Base-by-base conservation (phyloP, 2,329 filamentous ascomycete species). In the Clarireedia monteithiana region DNA sequence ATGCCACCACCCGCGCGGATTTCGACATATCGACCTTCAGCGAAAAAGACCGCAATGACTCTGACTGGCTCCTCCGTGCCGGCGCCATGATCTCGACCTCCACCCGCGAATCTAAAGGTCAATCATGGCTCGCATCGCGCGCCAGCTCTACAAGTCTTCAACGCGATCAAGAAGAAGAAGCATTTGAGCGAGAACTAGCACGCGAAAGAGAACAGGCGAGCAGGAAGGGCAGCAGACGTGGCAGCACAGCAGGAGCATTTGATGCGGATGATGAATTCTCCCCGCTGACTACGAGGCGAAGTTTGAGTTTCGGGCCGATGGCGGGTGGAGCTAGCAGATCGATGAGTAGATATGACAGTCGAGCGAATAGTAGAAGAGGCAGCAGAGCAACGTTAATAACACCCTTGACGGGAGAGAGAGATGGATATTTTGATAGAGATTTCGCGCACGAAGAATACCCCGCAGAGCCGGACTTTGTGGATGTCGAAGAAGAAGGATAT, bases 81-180 rank as follows among this genome's bases (percentile, higher is more conserved):
- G 84, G 83, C 48, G 82, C 82, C 6, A 67, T 84, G 48, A 79
- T 88, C 62, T 79, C 79, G 56, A 78, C 77, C 51, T 81, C 84
- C 66, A 75, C 83, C 17, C 75, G 84, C 56, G 84, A 88, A 66
- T 83, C 75, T 64, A 87, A 87, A 69, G 85, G 85, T 14, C 84
- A 88, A 69, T 73, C 79, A 14, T 88, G 85, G 85, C 77, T 88
- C 20, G 74, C 81, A n/a, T 81, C 82, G 24, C 76, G 82, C 48
- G 81, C 79, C 54, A 85, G 82, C 66, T 85, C 83, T 1, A 86
- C 82, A 7, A 84, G 79, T 64, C 74, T 86, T 24, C 69, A 77
- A 65, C 73, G 71, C 6, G 76, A 80, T 36, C 72, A 73, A 3
- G 79, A 81, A 4, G 78, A 82, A 40, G 77, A 78, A 58, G 75